Percentiles rank a stretch among this genome's conserved stretches.
Evolutionary conservation across 495 filamentous ascomycete species (phyloP).

Genomic region (Penicillium verhagenii): DNA sequence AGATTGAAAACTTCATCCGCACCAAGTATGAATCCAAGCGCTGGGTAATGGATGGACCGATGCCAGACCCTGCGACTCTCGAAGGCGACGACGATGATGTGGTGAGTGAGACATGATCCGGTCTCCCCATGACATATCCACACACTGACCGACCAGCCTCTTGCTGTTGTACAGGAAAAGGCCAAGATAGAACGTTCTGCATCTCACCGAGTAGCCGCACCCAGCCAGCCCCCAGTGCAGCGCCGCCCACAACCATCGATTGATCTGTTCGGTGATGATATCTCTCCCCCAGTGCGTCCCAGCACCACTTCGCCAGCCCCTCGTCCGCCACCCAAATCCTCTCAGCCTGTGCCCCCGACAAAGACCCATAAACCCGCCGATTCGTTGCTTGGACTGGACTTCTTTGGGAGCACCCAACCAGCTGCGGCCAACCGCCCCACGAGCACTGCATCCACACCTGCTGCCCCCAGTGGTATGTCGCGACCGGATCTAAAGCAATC

Average conservation of each 20-base stretch:
- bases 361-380: slow-evolving; percentile 73
- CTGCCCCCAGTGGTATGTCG: slow-evolving; percentile 60
- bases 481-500: slow-evolving; percentile 95
- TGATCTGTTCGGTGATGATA: slow-evolving; percentile 65
- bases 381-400: slow-evolving; percentile 89
- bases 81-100: slow-evolving; percentile 83
- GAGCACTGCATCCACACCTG: slow-evolving; percentile 64
- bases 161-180: slow-evolving; percentile 72
- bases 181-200: slow-evolving; percentile 63
- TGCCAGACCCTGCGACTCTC: slow-evolving; percentile 87
- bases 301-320: slow-evolving; percentile 63
- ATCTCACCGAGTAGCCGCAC: slow-evolving; percentile 47
- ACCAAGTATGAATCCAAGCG: slow-evolving; percentile 98
- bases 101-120: slow-evolving; percentile 31
- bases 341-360: slow-evolving; percentile 47
- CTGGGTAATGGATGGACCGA: slow-evolving; percentile 96
- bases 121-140: too few species aligned
- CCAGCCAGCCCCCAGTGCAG: slow-evolving; percentile 41
- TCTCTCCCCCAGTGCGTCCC: slow-evolving; percentile 61
- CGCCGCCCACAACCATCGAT: slow-evolving; percentile 47
- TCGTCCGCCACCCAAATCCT: slow-evolving; percentile 54
- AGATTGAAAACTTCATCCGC: slow-evolving; percentile 98
- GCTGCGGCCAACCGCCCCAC: slow-evolving; percentile 65
- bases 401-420: slow-evolving; percentile 71
- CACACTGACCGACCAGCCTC: slow-evolving; percentile 51